Conservation (phyloP, 768 basidiomycete species). For the Psilocybe azurescens region DNA sequence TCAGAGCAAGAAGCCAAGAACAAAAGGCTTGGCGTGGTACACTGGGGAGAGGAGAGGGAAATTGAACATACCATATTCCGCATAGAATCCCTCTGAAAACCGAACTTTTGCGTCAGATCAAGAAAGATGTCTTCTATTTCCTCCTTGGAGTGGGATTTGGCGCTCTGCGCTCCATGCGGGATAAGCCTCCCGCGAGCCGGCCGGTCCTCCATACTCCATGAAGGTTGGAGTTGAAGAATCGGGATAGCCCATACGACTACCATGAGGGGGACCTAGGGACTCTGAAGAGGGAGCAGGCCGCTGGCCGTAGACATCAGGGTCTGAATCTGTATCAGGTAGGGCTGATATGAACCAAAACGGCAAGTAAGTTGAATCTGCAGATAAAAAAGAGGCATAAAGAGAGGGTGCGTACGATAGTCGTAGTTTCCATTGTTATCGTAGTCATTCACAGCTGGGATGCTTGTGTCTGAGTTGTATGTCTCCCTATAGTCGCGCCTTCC, state of each 20-base stretch:
- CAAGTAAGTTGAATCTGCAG: slow-evolving; percentile 24
- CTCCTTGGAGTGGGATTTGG: slow-evolving; percentile 97
- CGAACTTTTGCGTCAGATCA: slow-evolving; percentile 98
- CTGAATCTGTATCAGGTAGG: slow-evolving; percentile 85
- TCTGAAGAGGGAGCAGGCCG: slow-evolving; percentile 78
- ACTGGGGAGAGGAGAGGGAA: background rate
- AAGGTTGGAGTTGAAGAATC: slow-evolving; percentile 80
- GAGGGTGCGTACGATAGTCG: slow-evolving; percentile 57
- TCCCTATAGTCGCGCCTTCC: slow-evolving; percentile 56
- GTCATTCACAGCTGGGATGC: slow-evolving; percentile 66
- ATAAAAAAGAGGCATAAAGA: slow-evolving; percentile 16
- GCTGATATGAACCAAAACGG: slow-evolving; percentile 44
- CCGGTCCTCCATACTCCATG: slow-evolving; percentile 60
- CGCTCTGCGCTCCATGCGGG: slow-evolving; percentile 94
- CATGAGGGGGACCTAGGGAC: slow-evolving; percentile 63
- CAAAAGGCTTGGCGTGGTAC: background rate
- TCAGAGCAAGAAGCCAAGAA: background rate
- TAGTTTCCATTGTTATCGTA: slow-evolving; percentile 72
- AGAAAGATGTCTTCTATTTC: slow-evolving; percentile 99
- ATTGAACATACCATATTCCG: slow-evolving; percentile 79
- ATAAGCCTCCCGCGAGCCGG: slow-evolving; percentile 80
- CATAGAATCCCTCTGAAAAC: slow-evolving; percentile 96
- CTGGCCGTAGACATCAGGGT: slow-evolving; percentile 73
- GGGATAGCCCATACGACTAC: slow-evolving; percentile 57
- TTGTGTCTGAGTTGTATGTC: slow-evolving; percentile 73